Conservation (phyloP, 352 stramenopile genomes). For the Globisporangium radiosum region DNA sequence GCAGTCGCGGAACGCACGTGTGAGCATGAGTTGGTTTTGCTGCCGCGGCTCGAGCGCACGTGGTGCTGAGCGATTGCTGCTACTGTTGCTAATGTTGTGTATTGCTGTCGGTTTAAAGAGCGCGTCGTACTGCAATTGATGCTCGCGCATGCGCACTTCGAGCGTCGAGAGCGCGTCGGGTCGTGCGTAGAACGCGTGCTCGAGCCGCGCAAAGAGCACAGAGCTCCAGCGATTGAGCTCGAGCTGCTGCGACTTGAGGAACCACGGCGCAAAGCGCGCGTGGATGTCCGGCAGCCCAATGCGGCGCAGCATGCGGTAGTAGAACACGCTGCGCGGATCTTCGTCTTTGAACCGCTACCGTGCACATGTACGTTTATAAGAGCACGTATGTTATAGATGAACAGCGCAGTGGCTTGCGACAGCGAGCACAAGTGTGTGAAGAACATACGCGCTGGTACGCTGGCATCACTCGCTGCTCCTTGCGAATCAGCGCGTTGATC, state of each 20-base stretch:
- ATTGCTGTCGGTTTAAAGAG: conserved; percentile 26
- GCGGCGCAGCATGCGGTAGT: conserved; percentile 72
- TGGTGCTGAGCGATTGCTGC: neutral
- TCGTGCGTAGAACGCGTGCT: conserved; percentile 53
- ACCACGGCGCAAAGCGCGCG: conserved; percentile 70
- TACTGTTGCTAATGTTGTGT: neutral
- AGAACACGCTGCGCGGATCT: conserved; percentile 61
- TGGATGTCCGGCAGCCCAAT: conserved; percentile 62
- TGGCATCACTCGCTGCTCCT: conserved; percentile 44
- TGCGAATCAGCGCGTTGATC: conserved; percentile 55
- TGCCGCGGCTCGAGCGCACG: conserved; percentile 26
- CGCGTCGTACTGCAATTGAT: conserved; percentile 35
- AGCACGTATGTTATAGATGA: neutral
- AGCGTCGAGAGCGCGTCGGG: conserved; percentile 50
- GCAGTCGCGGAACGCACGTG: conserved; percentile 59
- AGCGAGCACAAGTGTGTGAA: conserved; percentile 1
- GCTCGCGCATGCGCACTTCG: conserved; percentile 52
- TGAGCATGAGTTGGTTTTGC: conserved; percentile 52
- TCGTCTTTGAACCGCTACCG: conserved; percentile 52
- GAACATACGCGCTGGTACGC: conserved; percentile 40
- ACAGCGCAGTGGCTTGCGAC: neutral
- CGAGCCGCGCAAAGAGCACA: conserved; percentile 56
- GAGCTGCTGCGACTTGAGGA: conserved; percentile 72
- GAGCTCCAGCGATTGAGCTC: conserved; percentile 61
- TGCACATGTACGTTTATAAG: neutral